Percentiles rank a stretch among this genome's conserved stretches.
These are phyloP conservation scores for Bipolaris oryzae DNA, from an alignment of 2,329 filamentous ascomycete genomes.

Conservation along the genomic window DNA sequence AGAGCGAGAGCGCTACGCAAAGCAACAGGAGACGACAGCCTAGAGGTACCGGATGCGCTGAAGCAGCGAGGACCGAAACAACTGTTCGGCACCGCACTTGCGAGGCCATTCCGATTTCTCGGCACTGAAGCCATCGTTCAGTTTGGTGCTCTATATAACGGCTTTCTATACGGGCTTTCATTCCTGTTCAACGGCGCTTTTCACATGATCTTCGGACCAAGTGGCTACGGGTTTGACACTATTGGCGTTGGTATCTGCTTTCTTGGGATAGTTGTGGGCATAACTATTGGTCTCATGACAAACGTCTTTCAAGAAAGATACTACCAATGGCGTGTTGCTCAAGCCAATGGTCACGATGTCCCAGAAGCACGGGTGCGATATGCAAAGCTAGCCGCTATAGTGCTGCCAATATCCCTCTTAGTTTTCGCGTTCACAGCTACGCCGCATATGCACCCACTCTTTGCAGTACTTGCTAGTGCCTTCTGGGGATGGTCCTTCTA, in stretches of 20 bases:
- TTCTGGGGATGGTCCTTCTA: slow-evolving; percentile 61
- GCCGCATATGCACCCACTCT: slow-evolving; percentile 43
- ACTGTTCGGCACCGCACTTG: slow-evolving; percentile 52
- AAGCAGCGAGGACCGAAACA: slow-evolving; percentile 48
- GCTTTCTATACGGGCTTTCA: slow-evolving; percentile 56
- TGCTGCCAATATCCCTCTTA: slow-evolving; percentile 43
- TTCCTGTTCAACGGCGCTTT: slow-evolving; percentile 60
- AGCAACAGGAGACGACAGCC: slow-evolving; percentile 27
- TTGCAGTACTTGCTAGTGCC: slow-evolving; percentile 57
- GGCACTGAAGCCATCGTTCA: slow-evolving; percentile 56
- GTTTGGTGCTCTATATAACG: slow-evolving; percentile 57
- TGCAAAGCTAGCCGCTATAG: slow-evolving; percentile 50
- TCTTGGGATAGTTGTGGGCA: slow-evolving; percentile 50
- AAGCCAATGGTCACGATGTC: slow-evolving; percentile 41
- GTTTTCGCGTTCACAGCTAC: slow-evolving; percentile 47
- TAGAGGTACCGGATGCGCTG: slow-evolving; percentile 48
- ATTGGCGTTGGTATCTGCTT: slow-evolving; percentile 52
- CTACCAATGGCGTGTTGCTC: slow-evolving; percentile 47
- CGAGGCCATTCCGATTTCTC: slow-evolving; percentile 56
- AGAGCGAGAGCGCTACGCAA: slow-evolving; percentile 42
- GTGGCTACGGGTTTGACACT: slow-evolving; percentile 51
- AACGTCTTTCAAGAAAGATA: slow-evolving; percentile 55
- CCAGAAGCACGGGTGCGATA: slow-evolving; percentile 54
- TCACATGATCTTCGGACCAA: slow-evolving; percentile 55
- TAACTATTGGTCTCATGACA: slow-evolving; percentile 52